Evolutionary conservation across 2,329 filamentous ascomycete species (phyloP).

Genomic region (Camillea tinctor): DNA sequence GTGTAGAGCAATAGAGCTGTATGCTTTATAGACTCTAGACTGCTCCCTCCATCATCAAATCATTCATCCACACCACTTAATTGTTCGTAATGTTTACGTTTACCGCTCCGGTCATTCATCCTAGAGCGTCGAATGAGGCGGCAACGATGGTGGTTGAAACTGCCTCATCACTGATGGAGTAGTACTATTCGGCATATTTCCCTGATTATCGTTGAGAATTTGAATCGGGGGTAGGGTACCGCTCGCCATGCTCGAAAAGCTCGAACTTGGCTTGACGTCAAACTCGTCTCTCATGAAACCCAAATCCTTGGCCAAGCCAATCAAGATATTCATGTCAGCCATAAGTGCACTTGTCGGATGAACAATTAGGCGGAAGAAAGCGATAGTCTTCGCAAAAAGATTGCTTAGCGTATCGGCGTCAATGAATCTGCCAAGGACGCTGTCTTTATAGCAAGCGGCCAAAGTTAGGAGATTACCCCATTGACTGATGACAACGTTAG

Average conservation of each 20-base stretch:
- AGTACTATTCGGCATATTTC: conserved; percentile 4
- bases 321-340: conserved; percentile 73
- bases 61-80: not conserved
- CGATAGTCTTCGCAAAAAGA: conserved; percentile 72
- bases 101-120: not conserved
- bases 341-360: conserved; percentile 73
- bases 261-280: conserved; percentile 35
- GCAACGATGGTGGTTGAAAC: conserved; percentile 11
- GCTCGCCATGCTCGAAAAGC: conserved; percentile 43
- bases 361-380: conserved; percentile 68
- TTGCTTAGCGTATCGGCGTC: conserved; percentile 51
- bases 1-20: not conserved
- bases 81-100: not conserved
- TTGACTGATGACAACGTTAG: conserved; percentile 59
- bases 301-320: conserved; percentile 45
- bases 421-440: conserved; percentile 58
- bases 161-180: conserved; percentile 21
- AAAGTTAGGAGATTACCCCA: conserved; percentile 96
- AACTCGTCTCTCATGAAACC: conserved; percentile 39
- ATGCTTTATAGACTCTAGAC: not conserved
- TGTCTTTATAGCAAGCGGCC: conserved; percentile 73
- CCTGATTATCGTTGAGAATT: conserved; percentile 17
- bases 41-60: not conserved
- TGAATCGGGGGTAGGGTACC: conserved; percentile 22
- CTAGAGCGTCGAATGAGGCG: conserved; percentile 11